These are phyloP conservation scores for Henckelia pumila DNA, from an alignment of 257 asterid species.

Conservation along the genomic window DNA sequence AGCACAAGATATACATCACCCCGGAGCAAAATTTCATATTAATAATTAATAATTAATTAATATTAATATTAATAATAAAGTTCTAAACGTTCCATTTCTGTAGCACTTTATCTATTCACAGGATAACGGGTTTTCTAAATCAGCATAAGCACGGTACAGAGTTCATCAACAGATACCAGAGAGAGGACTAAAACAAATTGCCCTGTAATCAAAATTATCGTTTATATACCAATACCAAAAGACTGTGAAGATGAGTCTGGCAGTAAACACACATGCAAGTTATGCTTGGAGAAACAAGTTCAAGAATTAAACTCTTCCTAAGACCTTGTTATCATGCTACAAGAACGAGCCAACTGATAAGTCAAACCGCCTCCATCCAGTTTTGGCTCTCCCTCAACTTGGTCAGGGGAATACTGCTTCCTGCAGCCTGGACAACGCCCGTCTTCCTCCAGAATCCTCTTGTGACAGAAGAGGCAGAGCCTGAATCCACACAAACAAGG, in stretches of 20 bases:
- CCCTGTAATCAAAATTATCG: constrained; percentile 39
- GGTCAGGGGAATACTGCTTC: constrained; percentile 53
- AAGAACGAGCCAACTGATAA: constrained; percentile 51
- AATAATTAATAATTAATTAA: constrained; percentile 11
- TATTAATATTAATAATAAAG: too few relatives aligned
- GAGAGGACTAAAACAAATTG: constrained; percentile 28
- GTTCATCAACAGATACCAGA: constrained; percentile 23
- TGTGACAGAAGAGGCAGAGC: constrained; percentile 97
- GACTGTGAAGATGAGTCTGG: constrained; percentile 37
- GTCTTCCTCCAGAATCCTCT: constrained; percentile 84
- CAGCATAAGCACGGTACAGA: constrained; percentile 26
- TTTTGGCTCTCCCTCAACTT: constrained; percentile 53
- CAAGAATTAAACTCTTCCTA: constrained; percentile 42
- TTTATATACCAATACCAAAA: constrained; percentile 50
- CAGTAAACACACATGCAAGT: constrained; percentile 36
- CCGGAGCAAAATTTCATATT: constrained; percentile 3
- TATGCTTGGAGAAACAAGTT: constrained; percentile 33
- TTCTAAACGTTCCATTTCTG: constrained; percentile 35
- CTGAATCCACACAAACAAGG: constrained; percentile 92
- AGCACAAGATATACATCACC: neutral
- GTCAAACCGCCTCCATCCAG: constrained; percentile 56
- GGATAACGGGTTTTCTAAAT: constrained; percentile 43
- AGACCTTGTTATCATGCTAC: constrained; percentile 72
- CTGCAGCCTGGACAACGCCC: constrained; percentile 97
- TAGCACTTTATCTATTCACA: constrained; percentile 57